A percentile compares a stretch with the other conserved stretches of the same genome.
phyloP scores from a whole-genome alignment of 2,329 filamentous ascomycete genomes.

The Trichoderma asperellum region DNA sequence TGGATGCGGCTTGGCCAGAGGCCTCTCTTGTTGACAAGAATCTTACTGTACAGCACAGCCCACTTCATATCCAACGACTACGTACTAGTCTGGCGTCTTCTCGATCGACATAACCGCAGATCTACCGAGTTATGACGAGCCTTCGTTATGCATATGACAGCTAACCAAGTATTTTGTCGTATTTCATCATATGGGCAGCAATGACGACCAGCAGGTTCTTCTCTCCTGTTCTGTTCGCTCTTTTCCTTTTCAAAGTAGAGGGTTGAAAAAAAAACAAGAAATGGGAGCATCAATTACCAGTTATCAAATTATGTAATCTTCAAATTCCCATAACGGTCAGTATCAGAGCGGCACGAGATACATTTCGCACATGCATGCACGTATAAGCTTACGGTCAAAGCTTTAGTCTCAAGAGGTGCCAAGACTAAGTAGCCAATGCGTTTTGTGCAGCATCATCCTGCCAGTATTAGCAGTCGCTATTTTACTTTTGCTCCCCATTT shows the following conservation, averaged over 20 bases:
- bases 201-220: background rate
- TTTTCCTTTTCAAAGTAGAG: background rate
- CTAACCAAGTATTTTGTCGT: background rate
- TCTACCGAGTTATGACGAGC: conserved; percentile 20
- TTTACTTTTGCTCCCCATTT: background rate
- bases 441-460: background rate
- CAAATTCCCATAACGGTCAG: background rate
- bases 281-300: background rate
- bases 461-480: background rate
- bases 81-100: background rate
- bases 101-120: conserved; percentile 10
- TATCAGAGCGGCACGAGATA: background rate
- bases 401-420: background rate
- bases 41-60: background rate
- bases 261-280: background rate
- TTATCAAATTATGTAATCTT: background rate
- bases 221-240: background rate
- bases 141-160: background rate
- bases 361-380: background rate
- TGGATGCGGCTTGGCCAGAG: background rate
- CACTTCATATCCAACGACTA: background rate
- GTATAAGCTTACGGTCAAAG: conserved; percentile 1
- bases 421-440: background rate
- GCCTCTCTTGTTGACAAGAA: background rate
- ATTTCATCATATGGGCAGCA: background rate